phyloP scores from a whole-genome alignment of 1,139 yeast genomes.

The Geotrichum histeridarum region DNA sequence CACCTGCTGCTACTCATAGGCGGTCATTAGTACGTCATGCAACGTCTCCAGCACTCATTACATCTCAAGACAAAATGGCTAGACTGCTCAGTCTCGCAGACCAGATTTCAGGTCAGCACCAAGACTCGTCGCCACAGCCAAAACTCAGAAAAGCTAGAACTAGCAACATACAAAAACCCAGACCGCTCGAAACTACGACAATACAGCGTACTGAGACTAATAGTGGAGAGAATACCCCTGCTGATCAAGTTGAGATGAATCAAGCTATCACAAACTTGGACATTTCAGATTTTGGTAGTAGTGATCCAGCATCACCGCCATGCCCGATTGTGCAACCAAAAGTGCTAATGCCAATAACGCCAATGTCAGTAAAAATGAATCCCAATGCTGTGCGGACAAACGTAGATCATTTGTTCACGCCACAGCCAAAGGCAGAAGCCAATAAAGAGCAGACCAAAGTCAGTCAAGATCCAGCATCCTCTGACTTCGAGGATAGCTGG shows the following conservation, averaged over 20 bases:
- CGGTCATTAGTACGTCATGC: neutral
- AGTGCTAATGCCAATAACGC: slow-evolving; percentile 2
- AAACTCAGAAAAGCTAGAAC: too few relatives aligned
- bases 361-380: neutral
- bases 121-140: neutral
- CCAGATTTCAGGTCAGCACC: neutral
- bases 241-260: neutral
- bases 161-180: too few relatives aligned
- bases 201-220: too few relatives aligned
- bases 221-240: too few relatives aligned
- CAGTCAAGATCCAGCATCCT: neutral
- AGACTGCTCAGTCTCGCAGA: slow-evolving; percentile 1
- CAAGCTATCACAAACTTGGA: neutral
- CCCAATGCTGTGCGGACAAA: neutral
- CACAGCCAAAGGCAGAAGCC: neutral
- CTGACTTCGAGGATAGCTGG: neutral
- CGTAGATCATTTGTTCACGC: slow-evolving; percentile 1
- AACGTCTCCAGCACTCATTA: neutral
- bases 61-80: slow-evolving; percentile 4
- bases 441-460: neutral
- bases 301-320: neutral
- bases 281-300: neutral
- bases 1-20: neutral
- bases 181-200: too few relatives aligned
- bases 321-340: neutral